Conservation (phyloP, 2,329 filamentous ascomycete genomes). For the Cytospora leucostoma region DNA sequence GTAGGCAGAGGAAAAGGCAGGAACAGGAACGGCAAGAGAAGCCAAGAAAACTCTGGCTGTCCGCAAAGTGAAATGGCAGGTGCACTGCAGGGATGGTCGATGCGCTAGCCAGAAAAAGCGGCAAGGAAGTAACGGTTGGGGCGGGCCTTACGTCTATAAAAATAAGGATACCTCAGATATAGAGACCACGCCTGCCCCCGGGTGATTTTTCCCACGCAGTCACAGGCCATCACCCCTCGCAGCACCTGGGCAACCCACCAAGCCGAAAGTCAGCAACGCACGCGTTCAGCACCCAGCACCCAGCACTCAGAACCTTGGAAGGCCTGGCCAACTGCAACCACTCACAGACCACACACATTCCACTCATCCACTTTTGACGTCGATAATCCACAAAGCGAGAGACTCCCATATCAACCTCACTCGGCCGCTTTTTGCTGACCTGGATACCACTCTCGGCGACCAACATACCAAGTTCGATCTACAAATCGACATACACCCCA, state of each 20-base stretch:
- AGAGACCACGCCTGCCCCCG: conserved; percentile 26
- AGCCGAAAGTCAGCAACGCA: neutral
- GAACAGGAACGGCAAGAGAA: neutral
- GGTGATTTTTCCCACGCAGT: conserved; percentile 26
- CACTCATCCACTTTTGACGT: neutral
- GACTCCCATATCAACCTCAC: neutral
- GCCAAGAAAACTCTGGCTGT: conserved; percentile 26
- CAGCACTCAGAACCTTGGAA: neutral
- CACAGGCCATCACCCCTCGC: conserved; percentile 17
- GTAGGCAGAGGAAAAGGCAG: neutral
- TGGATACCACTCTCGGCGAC: neutral
- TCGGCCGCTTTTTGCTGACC: neutral
- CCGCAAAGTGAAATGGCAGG: conserved; percentile 21
- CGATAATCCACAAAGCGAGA: neutral
- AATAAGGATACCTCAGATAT: conserved; percentile 27
- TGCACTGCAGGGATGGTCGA: conserved; percentile 25
- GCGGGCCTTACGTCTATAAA: conserved; percentile 26
- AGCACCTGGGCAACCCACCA: conserved; percentile 9
- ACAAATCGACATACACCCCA: neutral
- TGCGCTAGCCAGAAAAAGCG: conserved; percentile 24
- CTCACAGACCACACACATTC: neutral
- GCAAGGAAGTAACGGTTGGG: conserved; percentile 24
- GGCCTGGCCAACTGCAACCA: conserved; percentile 1
- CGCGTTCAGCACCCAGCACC: conserved; percentile 2
- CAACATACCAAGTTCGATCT: neutral